Conservation (phyloP, 2,329 filamentous ascomycete genomes). For the Aspergillus versicolor region DNA sequence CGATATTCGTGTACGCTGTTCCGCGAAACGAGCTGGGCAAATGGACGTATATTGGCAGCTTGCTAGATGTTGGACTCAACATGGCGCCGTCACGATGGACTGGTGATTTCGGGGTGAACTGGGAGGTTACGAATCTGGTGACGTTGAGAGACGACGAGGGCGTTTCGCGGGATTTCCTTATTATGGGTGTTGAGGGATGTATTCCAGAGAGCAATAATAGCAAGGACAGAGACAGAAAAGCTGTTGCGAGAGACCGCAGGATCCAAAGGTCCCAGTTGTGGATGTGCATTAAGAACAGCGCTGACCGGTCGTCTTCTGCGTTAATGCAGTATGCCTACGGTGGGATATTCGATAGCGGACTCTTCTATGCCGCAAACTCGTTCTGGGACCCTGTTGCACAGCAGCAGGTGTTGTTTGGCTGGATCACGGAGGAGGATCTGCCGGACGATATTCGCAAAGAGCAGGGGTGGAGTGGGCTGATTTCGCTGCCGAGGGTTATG, state of each 20-base stretch:
- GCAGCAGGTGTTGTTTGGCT: slow-evolving; percentile 48
- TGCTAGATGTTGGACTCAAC: slow-evolving; percentile 44
- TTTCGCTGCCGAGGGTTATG: slow-evolving; percentile 49
- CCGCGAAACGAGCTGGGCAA: slow-evolving; percentile 38
- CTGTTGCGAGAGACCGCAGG: slow-evolving; percentile 18
- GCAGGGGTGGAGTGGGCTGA: slow-evolving; percentile 52
- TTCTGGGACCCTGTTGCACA: slow-evolving; percentile 47
- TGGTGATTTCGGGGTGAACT: slow-evolving; percentile 53
- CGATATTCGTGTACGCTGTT: slow-evolving; percentile 49
- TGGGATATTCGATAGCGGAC: slow-evolving; percentile 51
- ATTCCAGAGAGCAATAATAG: background rate
- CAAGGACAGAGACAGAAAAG: background rate
- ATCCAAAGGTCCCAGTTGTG: slow-evolving; percentile 42
- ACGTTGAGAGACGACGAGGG: slow-evolving; percentile 38
- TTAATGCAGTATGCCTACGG: slow-evolving; percentile 35
- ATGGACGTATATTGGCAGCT: slow-evolving; percentile 48
- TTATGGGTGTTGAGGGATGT: slow-evolving; percentile 50
- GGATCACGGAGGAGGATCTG: slow-evolving; percentile 54
- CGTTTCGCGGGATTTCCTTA: slow-evolving; percentile 40
- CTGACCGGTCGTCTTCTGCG: background rate
- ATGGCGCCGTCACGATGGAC: slow-evolving; percentile 46
- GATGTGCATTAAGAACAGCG: slow-evolving; percentile 41
- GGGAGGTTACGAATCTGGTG: slow-evolving; percentile 52
- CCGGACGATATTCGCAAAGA: slow-evolving; percentile 42
- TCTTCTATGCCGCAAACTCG: slow-evolving; percentile 51